Evolutionary conservation across 495 filamentous ascomycete genomes (phyloP), one percentile per base, ranked within the genome.

Genomic region (Penicillium canariense): DNA sequence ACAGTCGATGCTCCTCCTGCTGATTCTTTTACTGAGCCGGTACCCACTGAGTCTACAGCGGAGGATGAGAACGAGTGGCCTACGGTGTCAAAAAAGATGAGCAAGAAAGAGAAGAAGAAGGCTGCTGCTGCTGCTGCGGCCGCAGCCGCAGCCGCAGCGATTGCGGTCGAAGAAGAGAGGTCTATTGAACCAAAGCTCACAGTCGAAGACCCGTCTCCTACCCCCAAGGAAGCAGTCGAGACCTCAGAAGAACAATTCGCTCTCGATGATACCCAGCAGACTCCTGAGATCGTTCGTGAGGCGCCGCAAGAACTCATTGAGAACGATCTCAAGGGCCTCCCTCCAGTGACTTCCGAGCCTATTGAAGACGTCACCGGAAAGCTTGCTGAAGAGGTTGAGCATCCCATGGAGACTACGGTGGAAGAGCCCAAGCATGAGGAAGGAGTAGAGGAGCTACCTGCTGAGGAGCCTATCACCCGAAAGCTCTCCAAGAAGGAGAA

Each of bases 401-500:
- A 40, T 14, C 22, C 12, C 7, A 22, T 22, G 9, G 51, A 45
- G 7, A n/a, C 20, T 25, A 15, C 40, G 2, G 23, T 11, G 0
- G 45, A 48, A 15, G 32, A 32, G 12, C n/a, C 26, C 9, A 26
- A 28, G 17, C 25, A 5, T 1, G 36, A 43, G 11, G 38, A 42
- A 31, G 50, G 10, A 6, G 18, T 17, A 32, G 50, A 40, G 9
- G 44, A 48, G 35, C 20, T 34, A 31, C 43, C 25, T 34, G 22
- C 32, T 12, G 43, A 39, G 20, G 52, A 48, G 34, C 34, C 45
- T 3, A 30, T 39, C 17, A 26, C 51, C 23, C 65, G 66, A 8
- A 71, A 73, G 40, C 44, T 68, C 18, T 71, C 72, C 3, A 74
- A 75, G 59, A 74, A 71, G 43, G 70, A 77, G 42, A 76, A 72